Percentiles rank a stretch among this genome's conserved stretches.
These are phyloP conservation scores for Penicillium concentricum DNA, from an alignment of 2,329 filamentous ascomycete genomes.

Conservation along the genomic window DNA sequence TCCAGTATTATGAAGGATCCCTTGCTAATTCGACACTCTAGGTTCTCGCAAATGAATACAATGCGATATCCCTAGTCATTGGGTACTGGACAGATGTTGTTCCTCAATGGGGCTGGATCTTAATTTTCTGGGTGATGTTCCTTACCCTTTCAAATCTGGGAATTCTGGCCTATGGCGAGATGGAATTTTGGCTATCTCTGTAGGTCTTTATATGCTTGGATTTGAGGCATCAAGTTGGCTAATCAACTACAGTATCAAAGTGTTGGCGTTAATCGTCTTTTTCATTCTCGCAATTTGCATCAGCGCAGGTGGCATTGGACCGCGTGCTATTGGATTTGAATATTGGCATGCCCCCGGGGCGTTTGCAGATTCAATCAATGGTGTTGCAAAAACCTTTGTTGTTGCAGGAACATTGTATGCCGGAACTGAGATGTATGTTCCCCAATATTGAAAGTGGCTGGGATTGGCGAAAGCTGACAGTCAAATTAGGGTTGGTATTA, in stretches of 20 bases:
- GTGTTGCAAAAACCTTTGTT: conserved; percentile 37
- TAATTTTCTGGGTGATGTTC: conserved; percentile 49
- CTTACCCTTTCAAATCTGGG: conserved; percentile 43
- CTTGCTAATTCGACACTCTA: conserved; percentile 5
- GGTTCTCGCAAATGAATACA: conserved; percentile 47
- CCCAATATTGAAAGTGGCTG: background rate
- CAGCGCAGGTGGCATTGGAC: conserved; percentile 34
- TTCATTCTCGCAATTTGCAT: conserved; percentile 37
- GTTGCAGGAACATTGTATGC: conserved; percentile 36
- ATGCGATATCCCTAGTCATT: conserved; percentile 47
- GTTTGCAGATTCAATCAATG: conserved; percentile 38
- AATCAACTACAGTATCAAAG: conserved; percentile 29
- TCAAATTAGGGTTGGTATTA: conserved; percentile 34
- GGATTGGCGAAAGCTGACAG: conserved; percentile 1
- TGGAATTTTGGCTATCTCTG: conserved; percentile 49
- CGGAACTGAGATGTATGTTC: conserved; percentile 34
- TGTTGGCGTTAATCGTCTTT: conserved; percentile 32
- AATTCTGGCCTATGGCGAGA: conserved; percentile 53
- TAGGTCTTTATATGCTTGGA: conserved; percentile 11
- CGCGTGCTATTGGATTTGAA: conserved; percentile 33
- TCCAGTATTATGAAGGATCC: background rate
- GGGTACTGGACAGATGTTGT: conserved; percentile 47
- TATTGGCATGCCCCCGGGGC: conserved; percentile 39
- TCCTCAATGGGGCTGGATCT: conserved; percentile 48
- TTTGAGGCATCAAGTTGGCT: background rate